Evolutionary conservation across 108 stramenopile genomes (phyloP).

Genomic region (Asterionellopsis glacialis): DNA sequence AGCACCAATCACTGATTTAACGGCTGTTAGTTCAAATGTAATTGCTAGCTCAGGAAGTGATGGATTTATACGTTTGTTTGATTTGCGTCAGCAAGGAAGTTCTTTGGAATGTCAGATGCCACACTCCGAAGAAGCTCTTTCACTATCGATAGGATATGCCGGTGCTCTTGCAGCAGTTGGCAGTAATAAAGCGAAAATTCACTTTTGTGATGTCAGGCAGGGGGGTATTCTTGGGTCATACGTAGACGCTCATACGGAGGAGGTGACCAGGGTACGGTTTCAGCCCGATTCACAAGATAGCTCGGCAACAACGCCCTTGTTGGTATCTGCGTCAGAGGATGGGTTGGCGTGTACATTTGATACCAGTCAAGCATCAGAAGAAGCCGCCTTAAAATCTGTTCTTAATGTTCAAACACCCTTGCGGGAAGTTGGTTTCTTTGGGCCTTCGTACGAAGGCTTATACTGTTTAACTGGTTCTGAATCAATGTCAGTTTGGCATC

Average conservation of each 20-base stretch:
- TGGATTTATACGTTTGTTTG: slow-evolving; percentile 57
- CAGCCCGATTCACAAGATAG: slow-evolving; percentile 18
- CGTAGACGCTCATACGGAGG: slow-evolving; percentile 77
- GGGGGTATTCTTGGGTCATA: slow-evolving; percentile 55
- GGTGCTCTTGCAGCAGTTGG: slow-evolving; percentile 77
- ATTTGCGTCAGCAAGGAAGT: slow-evolving; percentile 38
- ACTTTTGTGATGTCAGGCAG: slow-evolving; percentile 67
- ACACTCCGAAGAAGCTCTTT: slow-evolving; percentile 54
- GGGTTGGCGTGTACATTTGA: slow-evolving; percentile 72
- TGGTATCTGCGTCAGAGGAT: slow-evolving; percentile 78
- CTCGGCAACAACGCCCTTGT: slow-evolving; percentile 25
- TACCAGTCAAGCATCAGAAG: slow-evolving; percentile 75
- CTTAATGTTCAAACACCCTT: slow-evolving; percentile 62
- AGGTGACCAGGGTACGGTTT: slow-evolving; percentile 70
- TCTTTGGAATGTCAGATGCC: slow-evolving; percentile 15
- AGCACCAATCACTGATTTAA: slow-evolving; percentile 3
- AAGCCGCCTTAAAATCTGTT: slow-evolving; percentile 59
- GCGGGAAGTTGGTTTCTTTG: slow-evolving; percentile 73
- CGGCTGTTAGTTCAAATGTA: slow-evolving; percentile 11
- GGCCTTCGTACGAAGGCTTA: slow-evolving; percentile 54
- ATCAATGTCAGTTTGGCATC: slow-evolving; percentile 60
- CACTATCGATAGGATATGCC: slow-evolving; percentile 67
- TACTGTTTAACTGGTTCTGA: slow-evolving; percentile 81
- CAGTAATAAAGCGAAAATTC: slow-evolving; percentile 54
- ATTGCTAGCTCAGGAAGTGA: slow-evolving; percentile 51